phyloP scores from a whole-genome alignment of 2,329 filamentous ascomycete species.

The Chaetomiaceae sp. region DNA sequence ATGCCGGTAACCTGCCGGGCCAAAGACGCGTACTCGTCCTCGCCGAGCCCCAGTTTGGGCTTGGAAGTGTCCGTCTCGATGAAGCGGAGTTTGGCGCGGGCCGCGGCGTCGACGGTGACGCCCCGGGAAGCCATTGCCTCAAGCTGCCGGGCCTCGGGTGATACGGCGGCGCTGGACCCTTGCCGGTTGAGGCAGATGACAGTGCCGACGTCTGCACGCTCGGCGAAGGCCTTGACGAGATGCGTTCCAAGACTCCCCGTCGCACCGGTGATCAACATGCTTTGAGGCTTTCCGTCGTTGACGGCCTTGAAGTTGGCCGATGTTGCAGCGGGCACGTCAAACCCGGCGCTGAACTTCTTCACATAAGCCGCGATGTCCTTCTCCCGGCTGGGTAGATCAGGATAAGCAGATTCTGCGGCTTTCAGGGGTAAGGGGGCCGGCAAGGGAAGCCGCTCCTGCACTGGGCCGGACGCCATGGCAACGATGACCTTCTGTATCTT shows the following conservation, averaged over 20 bases:
- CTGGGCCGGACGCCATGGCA: conserved; percentile 17
- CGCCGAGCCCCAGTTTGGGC: conserved; percentile 37
- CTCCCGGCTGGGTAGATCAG: too few relatives aligned
- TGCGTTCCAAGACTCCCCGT: conserved; percentile 36
- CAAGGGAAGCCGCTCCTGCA: not conserved
- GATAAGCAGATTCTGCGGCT: too few relatives aligned
- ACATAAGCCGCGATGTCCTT: too few relatives aligned
- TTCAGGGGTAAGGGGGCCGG: not conserved
- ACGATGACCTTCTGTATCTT: conserved; percentile 26
- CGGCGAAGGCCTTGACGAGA: conserved; percentile 29
- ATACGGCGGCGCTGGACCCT: conserved; percentile 4
- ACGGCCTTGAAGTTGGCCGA: not conserved
- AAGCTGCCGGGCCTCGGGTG: conserved; percentile 21
- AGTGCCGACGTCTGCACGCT: conserved; percentile 21
- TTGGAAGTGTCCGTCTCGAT: conserved; percentile 37
- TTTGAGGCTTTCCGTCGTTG: not conserved
- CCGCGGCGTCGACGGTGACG: not conserved
- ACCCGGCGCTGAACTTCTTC: too few relatives aligned
- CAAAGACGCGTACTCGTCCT: conserved; percentile 33
- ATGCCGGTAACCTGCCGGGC: conserved; percentile 40
- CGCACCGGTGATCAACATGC: conserved; percentile 35
- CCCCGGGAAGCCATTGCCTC: conserved; percentile 29
- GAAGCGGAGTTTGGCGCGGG: conserved; percentile 33
- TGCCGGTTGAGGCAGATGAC: conserved; percentile 43
- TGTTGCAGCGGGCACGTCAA: too few relatives aligned